Evolutionary conservation across 306 rosid species (phyloP).

Genomic region (Cucumis melo): DNA sequence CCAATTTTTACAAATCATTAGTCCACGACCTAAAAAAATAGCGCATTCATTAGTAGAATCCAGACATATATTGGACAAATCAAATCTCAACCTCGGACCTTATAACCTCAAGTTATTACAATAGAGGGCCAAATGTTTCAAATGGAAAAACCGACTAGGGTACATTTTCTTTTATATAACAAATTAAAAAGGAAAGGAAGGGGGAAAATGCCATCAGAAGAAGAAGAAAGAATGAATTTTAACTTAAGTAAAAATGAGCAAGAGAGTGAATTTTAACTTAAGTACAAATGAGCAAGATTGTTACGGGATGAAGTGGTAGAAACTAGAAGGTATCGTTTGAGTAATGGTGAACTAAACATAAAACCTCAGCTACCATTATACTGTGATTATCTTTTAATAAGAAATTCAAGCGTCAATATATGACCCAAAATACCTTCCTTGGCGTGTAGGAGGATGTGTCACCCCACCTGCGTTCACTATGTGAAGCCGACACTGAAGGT

Average conservation of each 20-base stretch:
- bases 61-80: background rate
- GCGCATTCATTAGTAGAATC: background rate
- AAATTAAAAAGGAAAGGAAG: background rate
- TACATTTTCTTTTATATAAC: background rate
- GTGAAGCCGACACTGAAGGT: conserved; percentile 41
- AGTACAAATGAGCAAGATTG: background rate
- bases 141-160: background rate
- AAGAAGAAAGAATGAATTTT: background rate
- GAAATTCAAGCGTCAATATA: background rate
- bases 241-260: background rate
- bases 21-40: background rate
- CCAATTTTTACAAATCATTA: background rate
- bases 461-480: conserved; percentile 62
- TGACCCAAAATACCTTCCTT: conserved; percentile 50
- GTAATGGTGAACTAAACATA: background rate
- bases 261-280: background rate
- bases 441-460: conserved; percentile 67
- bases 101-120: background rate
- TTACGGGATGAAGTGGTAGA: background rate
- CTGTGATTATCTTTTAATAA: background rate
- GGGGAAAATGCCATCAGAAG: background rate
- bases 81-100: background rate
- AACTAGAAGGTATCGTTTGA: background rate
- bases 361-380: background rate
- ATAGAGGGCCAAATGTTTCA: background rate